Percentiles rank a stretch among this genome's conserved stretches.
phyloP scores from a whole-genome alignment of 257 asterid genomes.

The Lycium barbarum region DNA sequence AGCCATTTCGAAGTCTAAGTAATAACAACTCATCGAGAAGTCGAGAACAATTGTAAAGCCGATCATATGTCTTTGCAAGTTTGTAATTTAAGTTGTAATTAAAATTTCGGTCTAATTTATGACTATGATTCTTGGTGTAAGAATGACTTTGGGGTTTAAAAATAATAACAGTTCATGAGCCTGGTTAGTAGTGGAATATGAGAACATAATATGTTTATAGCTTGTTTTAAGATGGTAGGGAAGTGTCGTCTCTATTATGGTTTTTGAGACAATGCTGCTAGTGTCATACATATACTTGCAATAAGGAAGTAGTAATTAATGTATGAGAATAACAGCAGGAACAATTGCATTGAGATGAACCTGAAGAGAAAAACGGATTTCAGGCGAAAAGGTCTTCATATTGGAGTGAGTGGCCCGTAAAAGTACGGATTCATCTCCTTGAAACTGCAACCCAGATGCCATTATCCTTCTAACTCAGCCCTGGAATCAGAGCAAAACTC shows the following conservation, averaged over 20 bases:
- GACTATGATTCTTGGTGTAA: neutral
- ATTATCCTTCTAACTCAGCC: conserved; percentile 37
- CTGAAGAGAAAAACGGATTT: conserved; percentile 75
- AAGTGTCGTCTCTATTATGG: neutral
- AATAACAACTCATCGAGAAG: conserved; percentile 12
- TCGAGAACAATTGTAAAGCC: neutral
- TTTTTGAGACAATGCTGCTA: neutral
- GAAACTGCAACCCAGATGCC: conserved; percentile 67
- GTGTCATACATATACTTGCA: neutral
- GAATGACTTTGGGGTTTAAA: neutral
- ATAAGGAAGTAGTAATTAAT: neutral
- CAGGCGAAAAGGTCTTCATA: conserved; percentile 82
- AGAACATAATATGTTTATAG: neutral
- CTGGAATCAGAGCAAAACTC: neutral
- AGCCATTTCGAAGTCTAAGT: neutral
- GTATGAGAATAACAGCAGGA: neutral
- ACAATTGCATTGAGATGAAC: conserved; percentile 33
- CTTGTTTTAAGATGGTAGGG: neutral
- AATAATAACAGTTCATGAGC: neutral
- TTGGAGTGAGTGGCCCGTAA: conserved; percentile 80
- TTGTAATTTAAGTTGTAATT: neutral
- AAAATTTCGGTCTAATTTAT: neutral
- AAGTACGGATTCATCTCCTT: conserved; percentile 78
- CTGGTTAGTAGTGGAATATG: neutral
- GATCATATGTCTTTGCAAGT: neutral